Evolutionary conservation across 75 land plant genomes (phyloP).

Genomic region (Pinus tabuliformis): DNA sequence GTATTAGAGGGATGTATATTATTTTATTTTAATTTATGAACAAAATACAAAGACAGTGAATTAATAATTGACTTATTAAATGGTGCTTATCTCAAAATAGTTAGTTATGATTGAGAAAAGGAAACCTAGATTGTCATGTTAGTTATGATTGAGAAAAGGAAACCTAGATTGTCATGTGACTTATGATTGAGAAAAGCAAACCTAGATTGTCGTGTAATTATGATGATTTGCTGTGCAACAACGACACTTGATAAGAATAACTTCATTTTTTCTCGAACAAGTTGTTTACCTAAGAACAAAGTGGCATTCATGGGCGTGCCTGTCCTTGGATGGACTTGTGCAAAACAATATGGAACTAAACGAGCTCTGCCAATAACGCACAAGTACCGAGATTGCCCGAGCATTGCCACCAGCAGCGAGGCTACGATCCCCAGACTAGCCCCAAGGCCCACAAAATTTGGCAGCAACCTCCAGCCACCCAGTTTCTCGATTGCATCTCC

Average conservation of each 20-base stretch:
- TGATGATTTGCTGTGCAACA: background rate
- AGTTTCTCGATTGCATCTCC: constrained; percentile 24
- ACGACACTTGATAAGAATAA: no score
- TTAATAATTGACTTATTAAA: no score
- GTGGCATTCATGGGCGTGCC: constrained; percentile 81
- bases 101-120: no score
- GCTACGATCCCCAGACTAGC: constrained; percentile 73
- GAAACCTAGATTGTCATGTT: no score
- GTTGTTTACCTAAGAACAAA: constrained; percentile 48
- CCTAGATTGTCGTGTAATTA: background rate
- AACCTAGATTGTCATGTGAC: no score
- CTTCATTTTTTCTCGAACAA: no score
- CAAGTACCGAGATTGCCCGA: constrained; percentile 79
- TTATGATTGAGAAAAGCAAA: background rate
- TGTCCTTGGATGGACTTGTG: constrained; percentile 59
- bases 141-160: background rate
- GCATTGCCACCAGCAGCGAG: constrained; percentile 77
- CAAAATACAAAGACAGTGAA: no score
- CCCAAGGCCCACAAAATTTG: constrained; percentile 54
- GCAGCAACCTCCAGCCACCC: constrained; percentile 62
- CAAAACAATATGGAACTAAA: constrained; percentile 69
- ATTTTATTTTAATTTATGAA: no score
- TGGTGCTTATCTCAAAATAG: no score
- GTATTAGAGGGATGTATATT: no score
- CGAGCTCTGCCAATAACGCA: constrained; percentile 67